phyloP scores from a whole-genome alignment of 2,329 filamentous ascomycete genomes.

The Cladorrhinum sp. region DNA sequence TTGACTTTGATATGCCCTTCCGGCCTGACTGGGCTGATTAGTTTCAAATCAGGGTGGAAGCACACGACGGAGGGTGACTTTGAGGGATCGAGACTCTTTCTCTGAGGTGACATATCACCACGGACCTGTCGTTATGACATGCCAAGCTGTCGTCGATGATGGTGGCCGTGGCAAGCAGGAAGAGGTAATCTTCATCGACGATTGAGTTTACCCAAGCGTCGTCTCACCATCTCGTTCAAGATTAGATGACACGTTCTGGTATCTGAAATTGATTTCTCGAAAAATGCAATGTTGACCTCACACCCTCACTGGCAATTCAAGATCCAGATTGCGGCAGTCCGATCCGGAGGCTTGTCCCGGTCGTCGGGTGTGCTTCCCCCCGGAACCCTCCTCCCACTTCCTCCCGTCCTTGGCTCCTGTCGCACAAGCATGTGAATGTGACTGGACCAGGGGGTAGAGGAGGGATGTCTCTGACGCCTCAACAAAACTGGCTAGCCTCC shows the following conservation, averaged over 20 bases:
- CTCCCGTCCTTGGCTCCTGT: neutral
- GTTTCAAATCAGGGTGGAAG: no score
- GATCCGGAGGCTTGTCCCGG: neutral
- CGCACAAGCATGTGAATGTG: neutral
- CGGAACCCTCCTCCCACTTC: neutral
- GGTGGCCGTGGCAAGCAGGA: no score
- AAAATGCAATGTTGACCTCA: neutral
- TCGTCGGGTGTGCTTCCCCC: neutral
- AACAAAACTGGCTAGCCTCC: constrained; percentile 20
- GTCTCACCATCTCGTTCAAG: neutral
- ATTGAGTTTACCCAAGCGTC: neutral
- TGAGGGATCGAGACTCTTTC: no score
- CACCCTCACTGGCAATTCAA: neutral
- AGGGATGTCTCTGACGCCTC: constrained; percentile 12
- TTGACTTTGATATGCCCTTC: no score
- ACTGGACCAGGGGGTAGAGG: neutral
- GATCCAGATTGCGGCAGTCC: neutral
- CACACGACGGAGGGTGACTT: no score
- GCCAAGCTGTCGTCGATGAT: no score
- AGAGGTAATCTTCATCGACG: neutral
- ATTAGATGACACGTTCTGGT: neutral
- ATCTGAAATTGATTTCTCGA: no score
- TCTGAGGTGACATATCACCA: no score
- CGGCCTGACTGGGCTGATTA: no score
- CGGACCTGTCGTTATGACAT: no score